A percentile compares a stretch with the other conserved stretches of the same genome.
Evolutionary conservation across 441 rosid species (phyloP).

Genomic region (Manihot esculenta): DNA sequence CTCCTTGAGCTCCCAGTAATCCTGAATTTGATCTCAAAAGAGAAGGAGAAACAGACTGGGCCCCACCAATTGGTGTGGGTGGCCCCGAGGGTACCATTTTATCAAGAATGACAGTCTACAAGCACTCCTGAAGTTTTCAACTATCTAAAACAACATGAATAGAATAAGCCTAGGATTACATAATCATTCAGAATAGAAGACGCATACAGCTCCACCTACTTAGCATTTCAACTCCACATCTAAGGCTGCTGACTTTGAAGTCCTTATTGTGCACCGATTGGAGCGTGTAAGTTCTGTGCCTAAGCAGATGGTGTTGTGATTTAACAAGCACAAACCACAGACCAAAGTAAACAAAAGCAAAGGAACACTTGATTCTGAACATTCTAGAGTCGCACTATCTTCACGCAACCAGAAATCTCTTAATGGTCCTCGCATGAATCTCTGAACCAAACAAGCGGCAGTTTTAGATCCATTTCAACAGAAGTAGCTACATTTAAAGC

Average conservation of each 20-base stretch:
- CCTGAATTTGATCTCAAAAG: conserved; percentile 77
- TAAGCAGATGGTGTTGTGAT: conserved; percentile 41
- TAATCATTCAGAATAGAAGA: conserved; percentile 25
- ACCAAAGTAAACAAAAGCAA: conserved; percentile 37
- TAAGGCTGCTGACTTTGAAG: conserved; percentile 32
- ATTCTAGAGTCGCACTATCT: conserved; percentile 47
- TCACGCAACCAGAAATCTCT: conserved; percentile 28
- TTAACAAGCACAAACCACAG: conserved; percentile 39
- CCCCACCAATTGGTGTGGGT: conserved; percentile 74
- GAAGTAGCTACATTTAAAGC: conserved; percentile 20
- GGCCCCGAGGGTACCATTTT: conserved; percentile 87
- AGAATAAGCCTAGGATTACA: conserved; percentile 35
- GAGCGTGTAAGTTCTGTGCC: conserved; percentile 31
- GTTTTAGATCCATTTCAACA: conserved; percentile 47
- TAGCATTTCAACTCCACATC: conserved; percentile 42
- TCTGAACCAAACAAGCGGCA: conserved; percentile 32
- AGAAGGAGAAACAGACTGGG: conserved; percentile 69
- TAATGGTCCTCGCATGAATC: conserved; percentile 34
- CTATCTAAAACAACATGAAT: conserved; percentile 48
- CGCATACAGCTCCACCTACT: conserved; percentile 23
- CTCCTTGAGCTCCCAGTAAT: conserved; percentile 74
- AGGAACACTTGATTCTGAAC: conserved; percentile 49
- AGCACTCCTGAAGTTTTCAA: conserved; percentile 28
- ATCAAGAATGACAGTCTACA: conserved; percentile 38
- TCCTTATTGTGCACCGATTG: conserved; percentile 34